phyloP scores from a whole-genome alignment of 805 yeast species.

The Metschnikowia borealis region DNA sequence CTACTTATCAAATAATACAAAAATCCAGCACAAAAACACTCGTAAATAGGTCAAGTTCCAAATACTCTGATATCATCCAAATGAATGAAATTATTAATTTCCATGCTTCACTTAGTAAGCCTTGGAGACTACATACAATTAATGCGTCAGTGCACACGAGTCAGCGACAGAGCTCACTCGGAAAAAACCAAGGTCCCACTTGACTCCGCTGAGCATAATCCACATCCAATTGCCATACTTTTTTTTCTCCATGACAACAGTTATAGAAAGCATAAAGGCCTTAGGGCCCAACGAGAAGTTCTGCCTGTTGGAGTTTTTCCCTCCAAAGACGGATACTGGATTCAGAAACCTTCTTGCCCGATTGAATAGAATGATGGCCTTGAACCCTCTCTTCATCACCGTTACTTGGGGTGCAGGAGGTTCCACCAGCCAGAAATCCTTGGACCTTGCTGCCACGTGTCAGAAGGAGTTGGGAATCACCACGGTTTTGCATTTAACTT shows the following conservation, averaged over 20 bases:
- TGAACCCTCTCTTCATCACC: slow-evolving; percentile 86
- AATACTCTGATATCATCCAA: too few relatives aligned
- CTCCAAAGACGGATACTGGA: slow-evolving; percentile 93
- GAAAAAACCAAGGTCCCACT: not conserved
- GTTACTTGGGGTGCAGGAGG: slow-evolving; percentile 99
- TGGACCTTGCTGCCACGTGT: slow-evolving; percentile 76
- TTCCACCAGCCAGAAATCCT: slow-evolving; percentile 79
- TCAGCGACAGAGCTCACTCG: slow-evolving; percentile 6
- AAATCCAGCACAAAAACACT: not conserved
- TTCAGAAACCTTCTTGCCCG: slow-evolving; percentile 80
- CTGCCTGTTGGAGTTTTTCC: slow-evolving; percentile 91
- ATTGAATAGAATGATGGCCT: slow-evolving; percentile 79
- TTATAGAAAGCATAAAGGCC: slow-evolving; percentile 31
- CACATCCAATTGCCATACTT: not conserved
- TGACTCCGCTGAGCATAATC: not conserved
- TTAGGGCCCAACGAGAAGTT: slow-evolving; percentile 53
- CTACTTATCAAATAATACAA: too few relatives aligned
- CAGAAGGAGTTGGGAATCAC: slow-evolving; percentile 76
- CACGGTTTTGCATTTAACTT: slow-evolving; percentile 90
- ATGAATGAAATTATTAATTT: not conserved
- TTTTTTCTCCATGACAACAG: slow-evolving; percentile 14
- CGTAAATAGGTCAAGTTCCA: too few relatives aligned
- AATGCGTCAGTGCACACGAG: slow-evolving; percentile 5
- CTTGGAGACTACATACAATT: slow-evolving; percentile 1
- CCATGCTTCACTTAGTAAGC: not conserved